These are phyloP conservation scores for Hortaea sp. DNA, from an alignment of 2,329 filamentous ascomycete genomes.

Conservation along the genomic window DNA sequence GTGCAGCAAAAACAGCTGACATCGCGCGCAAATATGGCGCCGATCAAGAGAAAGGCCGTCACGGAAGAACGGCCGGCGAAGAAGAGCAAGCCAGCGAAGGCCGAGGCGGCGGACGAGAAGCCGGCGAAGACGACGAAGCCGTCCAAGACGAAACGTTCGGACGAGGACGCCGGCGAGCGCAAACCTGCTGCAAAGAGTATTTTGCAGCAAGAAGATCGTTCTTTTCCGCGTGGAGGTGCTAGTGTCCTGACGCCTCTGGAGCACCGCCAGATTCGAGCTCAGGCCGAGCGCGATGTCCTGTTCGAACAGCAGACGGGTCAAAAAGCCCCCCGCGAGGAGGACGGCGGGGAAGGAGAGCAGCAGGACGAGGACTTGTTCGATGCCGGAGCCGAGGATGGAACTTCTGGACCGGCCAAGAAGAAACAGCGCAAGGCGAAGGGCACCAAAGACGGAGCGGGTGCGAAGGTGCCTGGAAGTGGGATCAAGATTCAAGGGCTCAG, in stretches of 20 bases:
- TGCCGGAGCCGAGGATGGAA: conserved; percentile 32
- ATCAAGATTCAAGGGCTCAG: conserved; percentile 78
- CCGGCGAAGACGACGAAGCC: neutral
- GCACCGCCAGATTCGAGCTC: conserved; percentile 89
- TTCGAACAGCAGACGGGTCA: conserved; percentile 68
- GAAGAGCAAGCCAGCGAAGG: conserved; percentile 21
- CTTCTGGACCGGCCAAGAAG: conserved; percentile 29
- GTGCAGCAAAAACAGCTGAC: neutral
- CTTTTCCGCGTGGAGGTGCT: conserved; percentile 87
- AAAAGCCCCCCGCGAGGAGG: conserved; percentile 38
- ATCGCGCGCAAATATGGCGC: conserved; percentile 27
- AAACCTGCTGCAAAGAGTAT: conserved; percentile 32
- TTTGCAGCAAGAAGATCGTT: conserved; percentile 66
- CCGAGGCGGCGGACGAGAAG: conserved; percentile 7
- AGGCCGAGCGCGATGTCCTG: conserved; percentile 83
- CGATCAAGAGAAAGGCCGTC: conserved; percentile 37
- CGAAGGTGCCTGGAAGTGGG: conserved; percentile 34
- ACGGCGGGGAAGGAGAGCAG: conserved; percentile 22
- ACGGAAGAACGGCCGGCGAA: conserved; percentile 27
- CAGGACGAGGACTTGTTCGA: conserved; percentile 31
- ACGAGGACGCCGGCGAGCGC: conserved; percentile 14
- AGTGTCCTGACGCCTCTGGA: conserved; percentile 87
- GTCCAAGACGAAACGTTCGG: conserved; percentile 9
- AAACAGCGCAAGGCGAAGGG: conserved; percentile 44
- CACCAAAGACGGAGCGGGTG: conserved; percentile 28